phyloP scores from a whole-genome alignment of 2,329 filamentous ascomycete genomes.

The Colletotrichum sp. region DNA sequence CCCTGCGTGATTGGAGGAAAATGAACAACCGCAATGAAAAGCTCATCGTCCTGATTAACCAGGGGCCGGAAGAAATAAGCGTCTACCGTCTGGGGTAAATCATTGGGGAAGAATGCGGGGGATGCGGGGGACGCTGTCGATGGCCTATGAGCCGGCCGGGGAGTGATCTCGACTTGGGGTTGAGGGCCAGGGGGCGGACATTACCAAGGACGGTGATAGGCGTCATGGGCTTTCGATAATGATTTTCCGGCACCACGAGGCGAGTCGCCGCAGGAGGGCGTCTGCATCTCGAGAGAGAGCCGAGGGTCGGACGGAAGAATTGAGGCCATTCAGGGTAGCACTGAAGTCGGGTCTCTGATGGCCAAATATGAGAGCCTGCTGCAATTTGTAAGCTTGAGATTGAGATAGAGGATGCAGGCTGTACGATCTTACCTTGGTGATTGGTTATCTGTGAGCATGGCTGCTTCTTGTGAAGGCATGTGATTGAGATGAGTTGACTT shows the following conservation, averaged over 20 bases:
- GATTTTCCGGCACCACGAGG: background rate
- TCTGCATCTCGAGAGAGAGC: background rate
- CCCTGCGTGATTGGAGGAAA: slow-evolving; percentile 15
- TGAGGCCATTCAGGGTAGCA: background rate
- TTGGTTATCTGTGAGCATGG: background rate
- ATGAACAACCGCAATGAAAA: background rate
- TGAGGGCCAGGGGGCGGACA: background rate
- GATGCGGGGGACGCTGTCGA: slow-evolving; percentile 4
- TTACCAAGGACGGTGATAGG: background rate
- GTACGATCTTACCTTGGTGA: background rate
- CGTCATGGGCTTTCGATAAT: background rate
- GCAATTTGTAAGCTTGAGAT: background rate
- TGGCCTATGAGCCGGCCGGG: background rate
- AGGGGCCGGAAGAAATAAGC: background rate
- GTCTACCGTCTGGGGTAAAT: background rate
- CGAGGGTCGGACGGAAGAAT: background rate
- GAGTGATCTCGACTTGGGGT: background rate
- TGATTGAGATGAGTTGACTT: background rate
- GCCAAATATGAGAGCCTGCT: background rate
- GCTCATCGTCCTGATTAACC: background rate
- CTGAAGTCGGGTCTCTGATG: background rate
- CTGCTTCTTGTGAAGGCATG: background rate
- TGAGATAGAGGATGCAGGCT: background rate
- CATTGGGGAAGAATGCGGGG: slow-evolving; percentile 21
- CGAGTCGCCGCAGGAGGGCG: background rate